Base-by-base conservation (phyloP, 768 basidiomycete genomes). In the Boletellus sp. region DNA sequence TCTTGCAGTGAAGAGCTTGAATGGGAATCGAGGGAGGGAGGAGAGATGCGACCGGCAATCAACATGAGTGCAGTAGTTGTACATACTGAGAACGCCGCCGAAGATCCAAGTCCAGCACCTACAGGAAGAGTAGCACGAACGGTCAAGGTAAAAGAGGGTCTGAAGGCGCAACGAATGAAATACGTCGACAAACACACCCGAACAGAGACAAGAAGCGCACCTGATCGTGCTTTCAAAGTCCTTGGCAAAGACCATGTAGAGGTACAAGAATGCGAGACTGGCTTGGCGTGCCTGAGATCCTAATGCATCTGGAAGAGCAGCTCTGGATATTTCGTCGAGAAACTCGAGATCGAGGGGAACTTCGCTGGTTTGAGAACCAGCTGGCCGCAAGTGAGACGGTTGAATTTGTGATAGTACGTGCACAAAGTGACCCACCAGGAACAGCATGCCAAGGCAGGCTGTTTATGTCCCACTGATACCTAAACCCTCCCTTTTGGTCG, bases 61-160 rank as follows among this genome's bases (percentile, higher is more conserved):
- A 94, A 76, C 33, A 97, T 79, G 38, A 95, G 74, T 6, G 90
- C 74, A 1, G 90, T 84, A 10, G 93, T 84, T 39, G 87, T 73
- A 64, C 94, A 96, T 17, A 85, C 82, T 3, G 94, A 97, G 73
- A 87, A 97, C 20, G 96, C 92, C 7, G 96, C 96, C 19, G 94
- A 96, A 12, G 95, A 98, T 20, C 96, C 96, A 42, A 98, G 84
- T 40, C 96, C 96, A 15, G 96, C 96, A 8, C 91, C 88, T 50
- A 98, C 85, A 24, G 96, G 96, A 6, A 98, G 78, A 20, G 91
- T 90, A 31, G 92, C 85, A 40, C 95, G 90, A 34, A 85, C 80
- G 20, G 84, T 77, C 65, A 95, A 87, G 56, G 86, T 83, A 67
- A 93, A 81, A 0, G 84, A 77, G 10, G 85, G 87, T 49, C 92